phyloP scores from a whole-genome alignment of 768 basidiomycete genomes.

The Leccinum boreale region DNA sequence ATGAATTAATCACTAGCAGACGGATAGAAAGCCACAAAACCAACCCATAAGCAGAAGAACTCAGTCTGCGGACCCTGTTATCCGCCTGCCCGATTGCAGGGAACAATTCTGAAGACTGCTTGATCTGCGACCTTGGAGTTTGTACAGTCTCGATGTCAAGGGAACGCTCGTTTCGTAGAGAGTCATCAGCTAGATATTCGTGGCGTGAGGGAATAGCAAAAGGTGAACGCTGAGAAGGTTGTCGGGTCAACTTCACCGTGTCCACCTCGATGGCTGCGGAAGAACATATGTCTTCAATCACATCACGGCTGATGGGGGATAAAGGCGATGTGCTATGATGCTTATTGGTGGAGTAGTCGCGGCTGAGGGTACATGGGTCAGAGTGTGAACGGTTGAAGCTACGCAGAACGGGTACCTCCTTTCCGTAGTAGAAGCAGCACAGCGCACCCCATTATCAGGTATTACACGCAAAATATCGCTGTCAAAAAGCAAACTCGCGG shows the following conservation, averaged over 20 bases:
- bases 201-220: neutral
- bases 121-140: neutral
- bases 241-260: neutral
- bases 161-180: neutral
- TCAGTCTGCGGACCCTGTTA: conserved; percentile 2
- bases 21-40: neutral
- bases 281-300: conserved; percentile 16
- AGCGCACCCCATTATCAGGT: neutral
- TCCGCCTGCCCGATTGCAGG: neutral
- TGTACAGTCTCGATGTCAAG: neutral
- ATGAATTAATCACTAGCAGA: neutral
- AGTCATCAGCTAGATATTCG: neutral
- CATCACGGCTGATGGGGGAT: conserved; percentile 16
- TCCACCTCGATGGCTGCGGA: neutral
- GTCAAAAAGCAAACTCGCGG: conserved; percentile 2
- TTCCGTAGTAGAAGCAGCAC: neutral
- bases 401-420: conserved; percentile 1
- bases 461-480: conserved; percentile 21
- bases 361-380: conserved; percentile 5
- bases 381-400: neutral
- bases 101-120: neutral
- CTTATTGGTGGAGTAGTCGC: neutral
- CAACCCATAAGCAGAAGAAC: conserved; percentile 5
- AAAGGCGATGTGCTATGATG: conserved; percentile 10
- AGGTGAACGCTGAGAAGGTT: neutral